These are phyloP conservation scores for Ambrosia hybrid DNA, from an alignment of 140 eudicot genomes.

Conservation along the genomic window DNA sequence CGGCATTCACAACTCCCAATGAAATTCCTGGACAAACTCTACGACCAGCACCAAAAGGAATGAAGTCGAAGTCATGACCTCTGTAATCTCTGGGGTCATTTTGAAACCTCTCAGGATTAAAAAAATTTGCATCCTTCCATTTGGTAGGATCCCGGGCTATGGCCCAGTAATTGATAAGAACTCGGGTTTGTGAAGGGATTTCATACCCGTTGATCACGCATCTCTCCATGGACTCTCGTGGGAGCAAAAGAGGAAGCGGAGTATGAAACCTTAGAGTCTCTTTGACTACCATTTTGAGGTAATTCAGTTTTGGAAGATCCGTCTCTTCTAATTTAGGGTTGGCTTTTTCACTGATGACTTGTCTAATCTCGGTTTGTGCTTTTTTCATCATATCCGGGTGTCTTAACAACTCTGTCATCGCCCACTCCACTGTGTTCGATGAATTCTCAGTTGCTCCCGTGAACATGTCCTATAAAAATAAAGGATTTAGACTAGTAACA, in stretches of 20 bases:
- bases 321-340: slow-evolving; percentile 28
- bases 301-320: slow-evolving; percentile 29
- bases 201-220: slow-evolving; percentile 40
- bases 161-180: slow-evolving; percentile 40
- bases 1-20: slow-evolving; percentile 33
- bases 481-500: neutral
- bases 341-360: slow-evolving; percentile 16
- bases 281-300: slow-evolving; percentile 34
- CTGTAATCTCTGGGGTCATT: slow-evolving; percentile 22
- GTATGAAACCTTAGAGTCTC: slow-evolving; percentile 41
- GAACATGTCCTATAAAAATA: slow-evolving; percentile 28
- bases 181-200: slow-evolving; percentile 40
- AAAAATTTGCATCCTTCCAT: slow-evolving; percentile 43
- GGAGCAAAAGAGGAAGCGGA: slow-evolving; percentile 41
- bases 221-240: slow-evolving; percentile 40
- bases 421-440: slow-evolving; percentile 37
- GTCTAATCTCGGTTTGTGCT: slow-evolving; percentile 38
- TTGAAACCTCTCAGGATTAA: slow-evolving; percentile 43
- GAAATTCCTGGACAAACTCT: slow-evolving; percentile 39
- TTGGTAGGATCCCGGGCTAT: slow-evolving; percentile 40
- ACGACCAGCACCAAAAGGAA: slow-evolving; percentile 51
- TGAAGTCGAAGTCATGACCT: slow-evolving; percentile 40
- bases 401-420: slow-evolving; percentile 44
- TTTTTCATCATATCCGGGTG: slow-evolving; percentile 37
- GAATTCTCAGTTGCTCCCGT: slow-evolving; percentile 33